Percentiles rank a stretch among this genome's conserved stretches.
phyloP scores from a whole-genome alignment of 495 filamentous ascomycete species.

The Talaromyces nanjingensis region DNA sequence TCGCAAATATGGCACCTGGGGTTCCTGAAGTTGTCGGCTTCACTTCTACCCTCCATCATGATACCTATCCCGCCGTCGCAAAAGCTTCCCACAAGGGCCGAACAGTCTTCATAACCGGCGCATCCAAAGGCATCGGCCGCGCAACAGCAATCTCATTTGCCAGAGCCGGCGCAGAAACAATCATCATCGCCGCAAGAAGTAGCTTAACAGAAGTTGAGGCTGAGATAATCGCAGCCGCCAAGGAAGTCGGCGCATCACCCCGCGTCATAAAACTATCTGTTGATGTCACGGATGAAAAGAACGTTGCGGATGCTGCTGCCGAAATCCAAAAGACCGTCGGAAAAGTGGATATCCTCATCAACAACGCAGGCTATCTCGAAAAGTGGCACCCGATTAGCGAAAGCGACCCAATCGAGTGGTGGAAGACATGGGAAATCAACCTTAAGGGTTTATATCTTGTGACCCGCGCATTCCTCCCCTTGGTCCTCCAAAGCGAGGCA shows the following conservation, averaged over 20 bases:
- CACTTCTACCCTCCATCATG: slow-evolving; percentile 17
- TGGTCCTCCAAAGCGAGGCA: slow-evolving; percentile 35
- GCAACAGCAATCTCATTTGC: slow-evolving; percentile 38
- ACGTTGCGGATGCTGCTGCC: slow-evolving; percentile 25
- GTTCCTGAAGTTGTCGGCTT: background rate
- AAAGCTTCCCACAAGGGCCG: slow-evolving; percentile 28
- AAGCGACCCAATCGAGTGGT: slow-evolving; percentile 38
- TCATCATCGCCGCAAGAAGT: slow-evolving; percentile 41
- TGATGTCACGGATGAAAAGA: slow-evolving; percentile 33
- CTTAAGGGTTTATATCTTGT: slow-evolving; percentile 39
- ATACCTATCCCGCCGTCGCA: slow-evolving; percentile 42
- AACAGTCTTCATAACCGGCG: slow-evolving; percentile 42
- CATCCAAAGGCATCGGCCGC: slow-evolving; percentile 41
- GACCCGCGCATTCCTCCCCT: slow-evolving; percentile 32
- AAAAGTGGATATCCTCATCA: slow-evolving; percentile 46
- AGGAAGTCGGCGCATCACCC: slow-evolving; percentile 26
- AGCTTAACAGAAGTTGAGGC: slow-evolving; percentile 22
- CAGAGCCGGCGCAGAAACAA: slow-evolving; percentile 36
- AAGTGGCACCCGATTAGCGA: slow-evolving; percentile 30
- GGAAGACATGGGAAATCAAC: slow-evolving; percentile 38
- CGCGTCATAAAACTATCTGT: slow-evolving; percentile 31
- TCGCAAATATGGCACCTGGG: background rate
- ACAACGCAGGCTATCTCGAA: slow-evolving; percentile 44
- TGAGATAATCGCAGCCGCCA: slow-evolving; percentile 31
- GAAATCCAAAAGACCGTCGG: slow-evolving; percentile 24